These are phyloP conservation scores for Yamadazyma nakazawae DNA, from an alignment of 805 yeast genomes.

Conservation along the genomic window DNA sequence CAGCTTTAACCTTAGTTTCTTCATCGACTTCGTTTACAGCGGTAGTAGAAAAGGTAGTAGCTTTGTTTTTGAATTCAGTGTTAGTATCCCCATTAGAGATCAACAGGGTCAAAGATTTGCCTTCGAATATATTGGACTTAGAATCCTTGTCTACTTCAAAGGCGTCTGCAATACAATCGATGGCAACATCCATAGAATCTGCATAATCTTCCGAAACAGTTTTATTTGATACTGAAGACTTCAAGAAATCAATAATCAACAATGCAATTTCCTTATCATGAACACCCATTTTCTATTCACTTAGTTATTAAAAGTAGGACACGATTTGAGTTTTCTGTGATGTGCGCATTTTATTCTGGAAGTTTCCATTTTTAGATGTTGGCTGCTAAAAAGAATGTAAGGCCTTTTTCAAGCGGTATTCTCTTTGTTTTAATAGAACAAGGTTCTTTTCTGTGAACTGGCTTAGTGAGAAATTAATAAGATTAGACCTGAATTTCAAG, in stretches of 20 bases:
- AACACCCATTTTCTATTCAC: slow-evolving; percentile 32
- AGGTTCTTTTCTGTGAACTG: slow-evolving; percentile 19
- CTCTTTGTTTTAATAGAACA: slow-evolving; percentile 8
- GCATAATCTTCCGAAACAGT: slow-evolving; percentile 71
- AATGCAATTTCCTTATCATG: slow-evolving; percentile 66
- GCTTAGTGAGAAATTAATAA: slow-evolving; percentile 36
- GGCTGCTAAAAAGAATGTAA: slow-evolving; percentile 3
- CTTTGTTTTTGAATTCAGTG: slow-evolving; percentile 8
- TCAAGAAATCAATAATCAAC: slow-evolving; percentile 71
- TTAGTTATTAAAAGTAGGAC: background rate
- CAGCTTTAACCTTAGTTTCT: slow-evolving; percentile 72
- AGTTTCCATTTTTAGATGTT: slow-evolving; percentile 4
- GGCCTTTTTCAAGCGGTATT: slow-evolving; percentile 3
- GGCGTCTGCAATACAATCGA: slow-evolving; percentile 88
- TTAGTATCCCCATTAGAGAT: slow-evolving; percentile 20
- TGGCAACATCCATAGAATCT: slow-evolving; percentile 90
- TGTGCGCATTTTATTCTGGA: slow-evolving; percentile 6
- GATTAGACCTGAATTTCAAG: slow-evolving; percentile 46
- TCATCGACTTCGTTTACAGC: slow-evolving; percentile 36
- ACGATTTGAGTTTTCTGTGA: background rate
- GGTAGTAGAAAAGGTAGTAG: background rate
- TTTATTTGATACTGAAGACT: slow-evolving; percentile 54
- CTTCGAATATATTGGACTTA: slow-evolving; percentile 27
- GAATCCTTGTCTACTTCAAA: slow-evolving; percentile 62
- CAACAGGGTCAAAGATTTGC: slow-evolving; percentile 47